Base-by-base conservation (phyloP, 805 yeast genomes). In the Isabelozyma heimii region DNA sequence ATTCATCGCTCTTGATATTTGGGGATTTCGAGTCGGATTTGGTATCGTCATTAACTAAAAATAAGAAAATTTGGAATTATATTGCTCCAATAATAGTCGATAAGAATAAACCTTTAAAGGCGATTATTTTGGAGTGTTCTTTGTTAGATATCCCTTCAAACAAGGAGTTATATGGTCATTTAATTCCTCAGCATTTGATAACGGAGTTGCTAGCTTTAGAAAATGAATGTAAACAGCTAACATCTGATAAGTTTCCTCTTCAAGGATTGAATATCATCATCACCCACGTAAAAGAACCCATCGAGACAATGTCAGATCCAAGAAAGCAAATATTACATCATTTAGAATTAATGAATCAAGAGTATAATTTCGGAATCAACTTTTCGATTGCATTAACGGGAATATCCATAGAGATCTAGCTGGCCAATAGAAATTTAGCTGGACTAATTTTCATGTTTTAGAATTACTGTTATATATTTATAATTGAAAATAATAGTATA, bases 1-100 rank as follows among this genome's bases (percentile, higher is more conserved):
- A 66, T 10, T 54, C 71, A 8, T 69, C 72, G 17, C 44, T 90
- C 2, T 63, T 90, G 8, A 63, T 87, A 2, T 89, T 90, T 75
- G 97, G 97, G 1, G 97, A 91, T 61, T 80, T 89, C 35, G 97
- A 91, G 61, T 77, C 86, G 43, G 96, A 89, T 60, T 38, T 58
- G 5, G 61, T 72, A 1, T 79, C 87, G 8, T 55, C 64, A 7
- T 50, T 63, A 26, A 55, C 70, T 24, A 58, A 61, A 30, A 77
- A 81, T 51, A 45, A 50, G 8, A 45, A 51, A 1, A 76, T 89
- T 3, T 89, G 97, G 97, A 46, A 61, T 3, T 54, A 63, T 15
- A 69, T 88, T 2, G 79, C 85, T 0, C 74, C 76, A 0, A 55
- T 71, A 27, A 70, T 86, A 1, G 58, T 70, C 0, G 43, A 66